Evolutionary conservation across 495 filamentous ascomycete species (phyloP), one percentile per base, ranked within the genome.

Genomic region (Aspergillus olivimuriae): DNA sequence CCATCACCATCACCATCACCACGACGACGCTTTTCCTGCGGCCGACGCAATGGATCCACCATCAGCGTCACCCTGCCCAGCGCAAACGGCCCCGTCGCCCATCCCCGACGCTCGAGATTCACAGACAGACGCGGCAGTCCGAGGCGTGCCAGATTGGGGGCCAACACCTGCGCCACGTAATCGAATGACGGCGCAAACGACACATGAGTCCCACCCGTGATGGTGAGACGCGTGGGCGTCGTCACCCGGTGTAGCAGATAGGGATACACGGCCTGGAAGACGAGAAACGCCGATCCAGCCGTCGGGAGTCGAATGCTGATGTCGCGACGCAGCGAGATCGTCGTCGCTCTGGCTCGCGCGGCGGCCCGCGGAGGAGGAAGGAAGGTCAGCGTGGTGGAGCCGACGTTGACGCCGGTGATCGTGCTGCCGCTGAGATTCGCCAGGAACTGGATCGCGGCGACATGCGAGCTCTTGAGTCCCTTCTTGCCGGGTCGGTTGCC

Each of bases 211-310:
- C 88, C 87, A 14, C 89, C 89, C 2, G 72, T 74, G 14, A 95
- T 80, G 12, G 70, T 76, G 3, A 91, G 16, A 4, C 41, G 33
- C 33, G 44, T 46, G 14, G 24, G 43, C n/a, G 7, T 33, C 32
- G 24, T 23, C 31, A 21, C 69, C 69, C 1, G 78, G 46, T 82
- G 80, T 2, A 94, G 59, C 2, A 92, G 58, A 58, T 82, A 90
- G 0, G 89, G 89, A 31, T 94, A 77, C 3, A 95, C 62, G 2
- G 89, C 83, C 61, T 95, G 89, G 49, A 92, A 77, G 20, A 91
- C 77, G n/a, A 94, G 69, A 41, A 81, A 66, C 0, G 86, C 74
- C 33, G 64, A 58, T 10, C 68, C 68, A 2, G 64, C 54, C 8
- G 65, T 71, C 2, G 48, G 21, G 16, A 63, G 47, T n/a, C 37